These are phyloP conservation scores for Talaromyces adpressus DNA, from an alignment of 495 filamentous ascomycete genomes.

Conservation along the genomic window DNA sequence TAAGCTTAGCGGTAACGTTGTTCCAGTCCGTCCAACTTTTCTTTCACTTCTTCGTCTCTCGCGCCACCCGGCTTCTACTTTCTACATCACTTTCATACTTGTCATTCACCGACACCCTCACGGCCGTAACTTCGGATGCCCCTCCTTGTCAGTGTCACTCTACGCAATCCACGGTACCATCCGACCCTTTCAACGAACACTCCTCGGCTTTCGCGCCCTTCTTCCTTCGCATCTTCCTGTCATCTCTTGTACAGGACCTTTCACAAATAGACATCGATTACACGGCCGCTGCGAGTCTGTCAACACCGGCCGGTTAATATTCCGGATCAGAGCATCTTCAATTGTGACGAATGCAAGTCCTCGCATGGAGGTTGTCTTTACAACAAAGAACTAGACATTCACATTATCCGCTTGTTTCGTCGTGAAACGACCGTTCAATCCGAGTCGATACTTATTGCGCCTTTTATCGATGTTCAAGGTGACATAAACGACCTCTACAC, in stretches of 20 bases:
- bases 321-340: not conserved
- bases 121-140: not conserved
- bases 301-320: not conserved
- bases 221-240: not conserved
- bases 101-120: not conserved
- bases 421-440: not conserved
- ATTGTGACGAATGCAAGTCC: not conserved
- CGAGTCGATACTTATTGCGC: not conserved
- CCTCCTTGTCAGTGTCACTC: conserved; percentile 2
- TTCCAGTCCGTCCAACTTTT: not conserved
- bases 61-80: not conserved
- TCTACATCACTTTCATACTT: not conserved
- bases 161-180: not conserved
- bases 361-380: not conserved
- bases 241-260: not conserved
- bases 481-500: not conserved
- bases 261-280: not conserved
- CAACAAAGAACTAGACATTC: not conserved
- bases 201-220: not conserved
- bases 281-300: too few relatives aligned
- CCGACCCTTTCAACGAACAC: not conserved
- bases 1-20: not conserved
- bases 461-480: not conserved
- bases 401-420: not conserved
- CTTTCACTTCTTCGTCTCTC: not conserved